Conservation (phyloP, 257 asterid genomes). For the Solanum okadae region DNA sequence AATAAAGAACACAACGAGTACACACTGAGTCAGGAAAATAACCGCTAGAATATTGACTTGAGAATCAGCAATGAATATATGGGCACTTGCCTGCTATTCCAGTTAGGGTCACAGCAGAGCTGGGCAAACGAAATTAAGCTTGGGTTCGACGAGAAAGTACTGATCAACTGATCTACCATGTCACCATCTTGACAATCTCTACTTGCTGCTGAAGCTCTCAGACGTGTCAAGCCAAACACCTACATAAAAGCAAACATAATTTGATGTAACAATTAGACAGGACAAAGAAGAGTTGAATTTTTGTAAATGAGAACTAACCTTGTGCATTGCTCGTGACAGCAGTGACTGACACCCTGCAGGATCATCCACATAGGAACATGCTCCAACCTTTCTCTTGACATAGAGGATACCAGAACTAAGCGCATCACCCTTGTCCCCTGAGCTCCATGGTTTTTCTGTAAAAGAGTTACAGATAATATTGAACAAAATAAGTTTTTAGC, state of each 20-base stretch:
- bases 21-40: background rate
- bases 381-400: constrained; percentile 93
- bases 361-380: constrained; percentile 92
- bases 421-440: constrained; percentile 73
- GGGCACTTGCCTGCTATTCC: constrained; percentile 60
- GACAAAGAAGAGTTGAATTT: background rate
- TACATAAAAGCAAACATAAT: constrained; percentile 16
- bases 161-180: constrained; percentile 80
- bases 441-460: constrained; percentile 82
- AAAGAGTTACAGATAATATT: constrained; percentile 5
- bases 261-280: constrained; percentile 7
- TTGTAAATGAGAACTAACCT: constrained; percentile 31
- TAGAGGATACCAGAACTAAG: constrained; percentile 83
- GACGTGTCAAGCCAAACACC: constrained; percentile 68
- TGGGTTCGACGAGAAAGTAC: constrained; percentile 89
- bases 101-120: constrained; percentile 69
- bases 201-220: constrained; percentile 29
- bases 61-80: background rate
- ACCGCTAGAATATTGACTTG: background rate
- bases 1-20: background rate
- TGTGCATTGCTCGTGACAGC: constrained; percentile 93
- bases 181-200: constrained; percentile 40
- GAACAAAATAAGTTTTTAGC: background rate
- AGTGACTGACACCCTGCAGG: constrained; percentile 94
- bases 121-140: constrained; percentile 94